These are phyloP conservation scores for Lachancea meyersii DNA, from an alignment of 805 yeast genomes.

Conservation along the genomic window DNA sequence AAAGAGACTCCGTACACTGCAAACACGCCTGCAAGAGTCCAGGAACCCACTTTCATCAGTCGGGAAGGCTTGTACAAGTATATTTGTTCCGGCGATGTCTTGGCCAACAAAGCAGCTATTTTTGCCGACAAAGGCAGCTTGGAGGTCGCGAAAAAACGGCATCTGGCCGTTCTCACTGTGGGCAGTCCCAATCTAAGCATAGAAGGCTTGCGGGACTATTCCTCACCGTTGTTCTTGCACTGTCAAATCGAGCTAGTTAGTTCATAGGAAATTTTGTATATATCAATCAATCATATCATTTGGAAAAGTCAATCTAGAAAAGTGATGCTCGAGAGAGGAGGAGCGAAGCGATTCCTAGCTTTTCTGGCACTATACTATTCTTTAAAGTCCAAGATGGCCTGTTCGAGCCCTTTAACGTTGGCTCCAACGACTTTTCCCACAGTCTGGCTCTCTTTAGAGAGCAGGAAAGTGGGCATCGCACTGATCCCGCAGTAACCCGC, in stretches of 20 bases:
- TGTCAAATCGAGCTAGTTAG: background rate
- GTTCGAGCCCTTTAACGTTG: slow-evolving; percentile 31
- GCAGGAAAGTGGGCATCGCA: slow-evolving; percentile 73
- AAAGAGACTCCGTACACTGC: slow-evolving; percentile 26
- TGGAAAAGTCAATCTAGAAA: background rate
- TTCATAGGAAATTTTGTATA: background rate
- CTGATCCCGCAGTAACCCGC: slow-evolving; percentile 55
- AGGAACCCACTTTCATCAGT: slow-evolving; percentile 18
- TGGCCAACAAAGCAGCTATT: slow-evolving; percentile 18
- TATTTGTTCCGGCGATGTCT: slow-evolving; percentile 19
- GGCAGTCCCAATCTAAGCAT: background rate
- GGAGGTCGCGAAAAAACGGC: slow-evolving; percentile 1
- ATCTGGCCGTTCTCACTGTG: background rate
- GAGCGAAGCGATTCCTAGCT: no score
- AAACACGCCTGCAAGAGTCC: slow-evolving; percentile 23
- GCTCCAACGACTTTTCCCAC: slow-evolving; percentile 63
- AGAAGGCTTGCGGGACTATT: background rate
- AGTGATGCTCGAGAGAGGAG: background rate
- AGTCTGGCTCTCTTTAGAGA: slow-evolving; percentile 55
- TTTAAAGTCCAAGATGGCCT: slow-evolving; percentile 28
- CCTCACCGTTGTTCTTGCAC: background rate
- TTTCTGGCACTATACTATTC: background rate
- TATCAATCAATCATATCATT: background rate
- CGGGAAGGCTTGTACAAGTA: slow-evolving; percentile 16
- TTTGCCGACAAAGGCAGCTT: slow-evolving; percentile 17